These are phyloP conservation scores for Pleurotus salmoneostramineus DNA, from an alignment of 768 basidiomycete genomes.

Conservation along the genomic window DNA sequence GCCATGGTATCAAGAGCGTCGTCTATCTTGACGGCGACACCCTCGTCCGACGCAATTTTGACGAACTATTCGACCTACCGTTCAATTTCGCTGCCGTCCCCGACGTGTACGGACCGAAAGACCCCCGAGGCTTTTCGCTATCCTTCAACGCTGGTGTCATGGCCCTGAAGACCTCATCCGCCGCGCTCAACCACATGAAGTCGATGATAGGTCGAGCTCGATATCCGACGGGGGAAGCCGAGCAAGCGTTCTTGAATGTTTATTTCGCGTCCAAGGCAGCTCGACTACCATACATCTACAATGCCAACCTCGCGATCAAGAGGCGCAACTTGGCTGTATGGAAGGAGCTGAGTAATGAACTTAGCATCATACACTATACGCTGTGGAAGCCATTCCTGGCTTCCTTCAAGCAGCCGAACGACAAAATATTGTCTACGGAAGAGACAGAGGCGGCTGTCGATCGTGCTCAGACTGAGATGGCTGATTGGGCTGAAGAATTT, in stretches of 20 bases:
- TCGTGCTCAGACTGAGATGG: slow-evolving; percentile 10
- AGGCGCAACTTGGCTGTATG: slow-evolving; percentile 24
- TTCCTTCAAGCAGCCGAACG: slow-evolving; percentile 25
- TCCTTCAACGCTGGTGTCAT: slow-evolving; percentile 38
- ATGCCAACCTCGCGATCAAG: slow-evolving; percentile 37
- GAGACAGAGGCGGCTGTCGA: slow-evolving; percentile 18
- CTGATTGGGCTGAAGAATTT: slow-evolving; percentile 21
- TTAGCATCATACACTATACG: slow-evolving; percentile 36
- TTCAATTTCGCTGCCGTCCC: slow-evolving; percentile 38
- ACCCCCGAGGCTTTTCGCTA: slow-evolving; percentile 25
- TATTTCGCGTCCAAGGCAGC: slow-evolving; percentile 30
- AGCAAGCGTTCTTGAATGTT: slow-evolving; percentile 37
- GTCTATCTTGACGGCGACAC: slow-evolving; percentile 42
- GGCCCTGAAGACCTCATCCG: slow-evolving; percentile 25
- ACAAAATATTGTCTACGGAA: slow-evolving; percentile 14
- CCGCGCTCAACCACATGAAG: slow-evolving; percentile 25
- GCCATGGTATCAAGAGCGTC: slow-evolving; percentile 22
- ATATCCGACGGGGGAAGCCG: slow-evolving; percentile 29
- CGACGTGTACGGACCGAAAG: slow-evolving; percentile 25
- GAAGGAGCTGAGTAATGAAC: slow-evolving; percentile 25
- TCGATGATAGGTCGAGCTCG: slow-evolving; percentile 20
- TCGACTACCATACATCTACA: slow-evolving; percentile 36
- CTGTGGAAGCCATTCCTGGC: slow-evolving; percentile 67
- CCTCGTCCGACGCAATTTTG: slow-evolving; percentile 35
- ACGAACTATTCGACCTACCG: slow-evolving; percentile 39